These are phyloP conservation scores for grape (Vitis vinifera) DNA, from an alignment of 164 flowering plant species.

Conservation along the genomic window ASM3070453v1 NC_081815.1:11778501-11779000, in stretches of 20 bases:
- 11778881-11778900: slow-evolving; percentile 36
- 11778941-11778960: slow-evolving; percentile 15
- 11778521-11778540: too few species aligned
- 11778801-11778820: slow-evolving; percentile 37
- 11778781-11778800: slow-evolving; percentile 26
- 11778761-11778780: slow-evolving; percentile 19
- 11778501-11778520: too few species aligned
- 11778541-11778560: too few species aligned
- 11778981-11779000: slow-evolving; percentile 10
- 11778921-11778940: slow-evolving; percentile 28
- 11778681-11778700: neutral
- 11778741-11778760: slow-evolving; percentile 38
- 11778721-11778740: neutral
- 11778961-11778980: slow-evolving; percentile 5
- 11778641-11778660: too few species aligned
- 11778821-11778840: slow-evolving; percentile 42
- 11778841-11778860: slow-evolving; percentile 36
- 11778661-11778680: too few species aligned
- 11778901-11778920: slow-evolving; percentile 32
- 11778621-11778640: too few species aligned
- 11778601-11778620: too few species aligned
- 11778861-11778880: slow-evolving; percentile 43
- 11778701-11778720: neutral
- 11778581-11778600: too few species aligned
- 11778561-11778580: too few species aligned